Conservation (phyloP, 352 stramenopile genomes). For the Phytophthora cactorum region DNA sequence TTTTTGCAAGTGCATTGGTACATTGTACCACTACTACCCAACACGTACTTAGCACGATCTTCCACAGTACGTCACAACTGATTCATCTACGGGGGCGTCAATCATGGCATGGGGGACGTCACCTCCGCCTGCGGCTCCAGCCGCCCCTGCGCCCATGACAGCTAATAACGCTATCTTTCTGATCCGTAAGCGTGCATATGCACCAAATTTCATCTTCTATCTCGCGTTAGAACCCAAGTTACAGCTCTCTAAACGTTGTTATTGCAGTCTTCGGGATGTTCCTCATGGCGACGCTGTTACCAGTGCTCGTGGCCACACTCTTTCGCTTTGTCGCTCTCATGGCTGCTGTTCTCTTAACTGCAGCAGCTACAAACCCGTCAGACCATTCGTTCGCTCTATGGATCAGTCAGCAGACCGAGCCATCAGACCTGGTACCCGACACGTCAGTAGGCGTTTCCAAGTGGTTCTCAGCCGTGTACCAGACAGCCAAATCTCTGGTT, state of each 20-base stretch:
- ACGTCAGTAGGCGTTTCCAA: conserved; percentile 61
- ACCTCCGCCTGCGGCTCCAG: conserved; percentile 16
- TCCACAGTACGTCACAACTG: conserved; percentile 9
- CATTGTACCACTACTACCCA: conserved; percentile 13
- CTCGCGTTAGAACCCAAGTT: conserved; percentile 11
- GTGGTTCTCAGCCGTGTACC: conserved; percentile 75
- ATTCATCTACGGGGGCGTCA: conserved; percentile 5
- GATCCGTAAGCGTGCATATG: conserved; percentile 47
- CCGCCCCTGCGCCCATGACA: conserved; percentile 39
- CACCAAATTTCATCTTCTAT: neutral
- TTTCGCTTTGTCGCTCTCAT: conserved; percentile 49
- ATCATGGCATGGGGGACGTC: conserved; percentile 30
- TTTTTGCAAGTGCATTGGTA: conserved; percentile 5
- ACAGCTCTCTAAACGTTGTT: conserved; percentile 12
- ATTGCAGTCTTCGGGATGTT: conserved; percentile 71
- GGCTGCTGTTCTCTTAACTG: conserved; percentile 27
- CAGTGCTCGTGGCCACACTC: conserved; percentile 56
- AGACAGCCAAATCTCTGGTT: conserved; percentile 71
- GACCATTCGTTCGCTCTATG: conserved; percentile 77
- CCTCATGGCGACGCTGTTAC: conserved; percentile 66
- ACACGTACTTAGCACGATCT: conserved; percentile 7
- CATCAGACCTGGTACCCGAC: conserved; percentile 39
- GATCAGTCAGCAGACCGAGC: conserved; percentile 63
- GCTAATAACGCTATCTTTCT: conserved; percentile 76
- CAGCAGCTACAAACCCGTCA: conserved; percentile 64